Conservation (phyloP, 306 rosid species). For the Quercus alba region DNA sequence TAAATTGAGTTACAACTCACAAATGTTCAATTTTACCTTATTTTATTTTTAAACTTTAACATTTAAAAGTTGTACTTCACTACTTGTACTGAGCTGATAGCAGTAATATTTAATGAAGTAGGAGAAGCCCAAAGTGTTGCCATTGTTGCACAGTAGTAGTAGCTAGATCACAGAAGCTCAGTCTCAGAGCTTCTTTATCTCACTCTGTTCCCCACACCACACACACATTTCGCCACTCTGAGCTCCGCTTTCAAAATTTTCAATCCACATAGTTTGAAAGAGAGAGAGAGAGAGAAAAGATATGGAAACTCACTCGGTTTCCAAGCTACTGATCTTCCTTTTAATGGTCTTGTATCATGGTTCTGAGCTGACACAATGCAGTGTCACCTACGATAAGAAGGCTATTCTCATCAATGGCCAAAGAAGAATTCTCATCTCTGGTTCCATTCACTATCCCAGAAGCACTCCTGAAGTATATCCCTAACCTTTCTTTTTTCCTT, state of each 20-base stretch:
- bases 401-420: conserved; percentile 83
- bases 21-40: too few species aligned
- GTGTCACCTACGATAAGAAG: conserved; percentile 74
- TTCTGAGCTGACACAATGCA: conserved; percentile 47
- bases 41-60: too few species aligned
- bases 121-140: background rate
- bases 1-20: too few species aligned
- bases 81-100: conserved; percentile 18
- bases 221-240: conserved; percentile 1
- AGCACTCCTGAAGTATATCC: conserved; percentile 76
- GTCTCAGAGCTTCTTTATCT: background rate
- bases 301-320: conserved; percentile 58
- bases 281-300: background rate
- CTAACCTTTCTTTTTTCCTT: background rate
- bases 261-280: conserved; percentile 24
- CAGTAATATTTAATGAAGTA: conserved; percentile 13
- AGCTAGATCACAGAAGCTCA: conserved; percentile 37
- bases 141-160: background rate
- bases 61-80: background rate
- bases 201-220: background rate
- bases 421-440: conserved; percentile 82
- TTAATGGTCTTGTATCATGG: conserved; percentile 37
- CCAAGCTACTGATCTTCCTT: conserved; percentile 40
- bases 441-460: conserved; percentile 97
- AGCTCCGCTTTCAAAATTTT: conserved; percentile 21